phyloP scores from a whole-genome alignment of 495 filamentous ascomycete species.

The Astrocystis sublimbata region DNA sequence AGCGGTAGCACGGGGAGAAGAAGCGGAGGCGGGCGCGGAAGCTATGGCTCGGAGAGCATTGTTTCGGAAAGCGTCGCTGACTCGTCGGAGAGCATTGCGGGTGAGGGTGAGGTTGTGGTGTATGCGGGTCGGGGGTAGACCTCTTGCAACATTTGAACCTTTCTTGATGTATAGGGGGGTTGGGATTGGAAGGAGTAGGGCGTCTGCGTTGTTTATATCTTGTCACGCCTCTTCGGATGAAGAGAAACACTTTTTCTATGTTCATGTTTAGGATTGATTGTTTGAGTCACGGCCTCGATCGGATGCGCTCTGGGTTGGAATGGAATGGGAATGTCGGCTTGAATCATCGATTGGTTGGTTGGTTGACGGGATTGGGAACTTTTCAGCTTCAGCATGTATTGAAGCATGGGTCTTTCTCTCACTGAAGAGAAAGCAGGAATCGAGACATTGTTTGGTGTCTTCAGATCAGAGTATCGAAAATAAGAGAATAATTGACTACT shows the following conservation, averaged over 20 bases:
- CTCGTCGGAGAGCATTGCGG: constrained; percentile 27
- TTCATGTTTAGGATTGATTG: neutral
- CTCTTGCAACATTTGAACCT: neutral
- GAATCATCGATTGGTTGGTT: neutral
- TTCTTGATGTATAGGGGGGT: neutral
- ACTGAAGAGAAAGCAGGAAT: neutral
- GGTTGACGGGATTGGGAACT: no score
- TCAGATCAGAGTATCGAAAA: neutral
- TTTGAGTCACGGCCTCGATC: neutral
- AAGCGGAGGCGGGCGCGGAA: constrained; percentile 1
- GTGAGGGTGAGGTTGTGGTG: constrained; percentile 28
- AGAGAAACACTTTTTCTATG: neutral
- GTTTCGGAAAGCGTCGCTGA: constrained; percentile 30
- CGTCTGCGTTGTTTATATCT: constrained; percentile 6
- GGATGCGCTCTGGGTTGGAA: neutral
- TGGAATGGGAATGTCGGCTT: neutral
- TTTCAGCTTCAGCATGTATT: neutral
- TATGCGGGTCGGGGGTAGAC: neutral
- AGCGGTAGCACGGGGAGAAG: constrained; percentile 9
- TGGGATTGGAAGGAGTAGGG: neutral
- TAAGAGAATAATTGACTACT: neutral
- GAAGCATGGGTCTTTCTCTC: no score
- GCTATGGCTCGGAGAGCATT: constrained; percentile 20
- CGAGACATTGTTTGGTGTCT: neutral
- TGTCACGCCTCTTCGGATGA: neutral